Conservation (phyloP, 805 yeast genomes). For the Cyberlindnera xishuangbannaensis region DNA sequence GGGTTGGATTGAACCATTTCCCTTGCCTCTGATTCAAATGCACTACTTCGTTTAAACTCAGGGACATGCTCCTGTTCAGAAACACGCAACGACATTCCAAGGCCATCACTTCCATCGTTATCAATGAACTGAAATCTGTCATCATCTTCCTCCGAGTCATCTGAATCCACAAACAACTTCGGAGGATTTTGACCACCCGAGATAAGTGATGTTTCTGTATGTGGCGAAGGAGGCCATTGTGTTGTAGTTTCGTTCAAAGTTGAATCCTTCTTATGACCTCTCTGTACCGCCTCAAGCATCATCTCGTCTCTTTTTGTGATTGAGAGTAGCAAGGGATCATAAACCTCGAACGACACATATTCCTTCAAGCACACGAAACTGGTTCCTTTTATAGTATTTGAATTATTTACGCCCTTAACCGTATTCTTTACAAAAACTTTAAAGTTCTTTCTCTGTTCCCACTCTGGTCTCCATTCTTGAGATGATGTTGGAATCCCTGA, state of each 20-base stretch:
- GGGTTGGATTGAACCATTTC: no score
- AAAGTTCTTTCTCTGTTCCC: conserved; percentile 33
- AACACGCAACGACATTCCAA: conserved; percentile 19
- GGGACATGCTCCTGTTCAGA: conserved; percentile 10
- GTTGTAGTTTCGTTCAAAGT: not conserved
- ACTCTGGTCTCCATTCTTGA: conserved; percentile 10
- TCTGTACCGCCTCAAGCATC: conserved; percentile 10
- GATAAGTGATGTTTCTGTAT: no score
- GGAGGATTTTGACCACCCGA: no score
- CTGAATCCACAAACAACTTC: conserved; percentile 17
- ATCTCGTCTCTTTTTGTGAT: conserved; percentile 9
- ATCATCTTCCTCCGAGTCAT: conserved; percentile 14
- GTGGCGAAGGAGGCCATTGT: no score
- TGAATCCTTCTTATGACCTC: conserved; percentile 3
- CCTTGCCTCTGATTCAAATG: no score
- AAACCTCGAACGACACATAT: conserved; percentile 27
- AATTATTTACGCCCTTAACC: conserved; percentile 3
- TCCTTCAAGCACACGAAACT: conserved; percentile 28
- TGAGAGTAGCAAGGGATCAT: conserved; percentile 14
- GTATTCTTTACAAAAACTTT: conserved; percentile 33
- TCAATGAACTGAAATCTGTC: conserved; percentile 18
- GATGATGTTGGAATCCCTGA: not conserved
- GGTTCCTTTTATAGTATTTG: conserved; percentile 5
- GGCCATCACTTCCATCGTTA: conserved; percentile 15
- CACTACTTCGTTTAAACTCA: no score